Conservation (phyloP, 2,329 filamentous ascomycete genomes). For the Lachnellula subtilissima region DNA sequence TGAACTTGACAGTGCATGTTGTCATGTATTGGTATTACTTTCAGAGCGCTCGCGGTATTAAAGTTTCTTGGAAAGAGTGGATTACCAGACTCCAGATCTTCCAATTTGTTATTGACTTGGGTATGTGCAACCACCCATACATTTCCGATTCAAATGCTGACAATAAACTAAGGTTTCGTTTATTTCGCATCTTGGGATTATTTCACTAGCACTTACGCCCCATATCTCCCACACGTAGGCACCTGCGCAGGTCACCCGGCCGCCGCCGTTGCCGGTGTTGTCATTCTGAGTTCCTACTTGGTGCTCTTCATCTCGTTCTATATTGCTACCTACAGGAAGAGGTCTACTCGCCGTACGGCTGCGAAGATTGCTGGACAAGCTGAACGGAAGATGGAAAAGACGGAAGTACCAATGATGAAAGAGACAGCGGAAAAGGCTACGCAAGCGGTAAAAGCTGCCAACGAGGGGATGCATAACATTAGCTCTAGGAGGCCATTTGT, state of each 20-base stretch:
- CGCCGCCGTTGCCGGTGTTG: conserved; percentile 22
- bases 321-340: conserved; percentile 25
- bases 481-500: conserved; percentile 8
- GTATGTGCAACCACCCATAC: conserved; percentile 2
- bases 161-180: conserved; percentile 20
- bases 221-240: conserved; percentile 22
- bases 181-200: conserved; percentile 27
- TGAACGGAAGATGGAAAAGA: conserved; percentile 11
- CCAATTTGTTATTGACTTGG: conserved; percentile 29
- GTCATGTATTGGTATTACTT: conserved; percentile 33
- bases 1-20: conserved; percentile 28
- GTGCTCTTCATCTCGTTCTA: conserved; percentile 29
- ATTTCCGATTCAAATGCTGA: neutral
- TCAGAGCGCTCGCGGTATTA: conserved; percentile 26
- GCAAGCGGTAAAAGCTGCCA: conserved; percentile 8
- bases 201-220: conserved; percentile 21
- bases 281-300: conserved; percentile 25
- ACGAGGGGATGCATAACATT: conserved; percentile 11
- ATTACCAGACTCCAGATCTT: conserved; percentile 28
- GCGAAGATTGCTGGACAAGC: conserved; percentile 31
- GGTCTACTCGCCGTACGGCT: conserved; percentile 33
- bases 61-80: conserved; percentile 28
- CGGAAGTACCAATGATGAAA: conserved; percentile 13
- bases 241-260: conserved; percentile 25
- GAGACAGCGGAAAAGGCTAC: conserved; percentile 12